Conservation (phyloP, 345 rosid species). For the Mallotus nudiflorus region DNA sequence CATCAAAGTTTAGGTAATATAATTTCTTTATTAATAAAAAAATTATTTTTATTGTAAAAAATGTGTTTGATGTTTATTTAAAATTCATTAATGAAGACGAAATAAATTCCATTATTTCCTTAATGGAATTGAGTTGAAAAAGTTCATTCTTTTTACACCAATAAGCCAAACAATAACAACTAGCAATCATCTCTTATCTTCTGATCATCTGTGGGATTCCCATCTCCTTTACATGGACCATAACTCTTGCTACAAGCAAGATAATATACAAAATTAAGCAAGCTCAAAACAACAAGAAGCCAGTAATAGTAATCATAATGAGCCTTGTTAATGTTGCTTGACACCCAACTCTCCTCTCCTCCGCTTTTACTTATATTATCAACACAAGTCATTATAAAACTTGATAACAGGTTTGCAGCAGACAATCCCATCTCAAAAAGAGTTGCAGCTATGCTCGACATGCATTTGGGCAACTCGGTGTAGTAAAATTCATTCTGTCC, state of each 20-base stretch:
- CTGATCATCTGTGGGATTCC: background rate
- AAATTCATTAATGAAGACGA: no score
- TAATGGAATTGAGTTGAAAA: no score
- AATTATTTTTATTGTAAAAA: no score
- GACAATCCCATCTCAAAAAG: slow-evolving; percentile 66
- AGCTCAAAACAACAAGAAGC: slow-evolving; percentile 41
- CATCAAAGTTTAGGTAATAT: no score
- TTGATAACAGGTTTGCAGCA: slow-evolving; percentile 61
- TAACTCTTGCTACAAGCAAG: slow-evolving; percentile 18
- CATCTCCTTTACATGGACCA: slow-evolving; percentile 12
- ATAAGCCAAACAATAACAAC: background rate
- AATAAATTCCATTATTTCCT: no score
- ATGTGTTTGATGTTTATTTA: no score
- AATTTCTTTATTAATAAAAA: no score
- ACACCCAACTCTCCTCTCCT: slow-evolving; percentile 65
- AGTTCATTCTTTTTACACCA: no score
- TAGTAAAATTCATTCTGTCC: slow-evolving; percentile 82
- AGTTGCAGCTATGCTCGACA: slow-evolving; percentile 74
- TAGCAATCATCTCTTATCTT: slow-evolving; percentile 1
- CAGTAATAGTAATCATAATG: slow-evolving; percentile 76
- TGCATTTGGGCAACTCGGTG: slow-evolving; percentile 70
- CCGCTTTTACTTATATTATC: slow-evolving; percentile 41
- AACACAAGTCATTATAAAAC: slow-evolving; percentile 45
- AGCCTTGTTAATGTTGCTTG: slow-evolving; percentile 65
- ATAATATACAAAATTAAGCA: slow-evolving; percentile 8